Conservation (phyloP, 805 yeast species). For the Torulaspora microellipsoides region DNA sequence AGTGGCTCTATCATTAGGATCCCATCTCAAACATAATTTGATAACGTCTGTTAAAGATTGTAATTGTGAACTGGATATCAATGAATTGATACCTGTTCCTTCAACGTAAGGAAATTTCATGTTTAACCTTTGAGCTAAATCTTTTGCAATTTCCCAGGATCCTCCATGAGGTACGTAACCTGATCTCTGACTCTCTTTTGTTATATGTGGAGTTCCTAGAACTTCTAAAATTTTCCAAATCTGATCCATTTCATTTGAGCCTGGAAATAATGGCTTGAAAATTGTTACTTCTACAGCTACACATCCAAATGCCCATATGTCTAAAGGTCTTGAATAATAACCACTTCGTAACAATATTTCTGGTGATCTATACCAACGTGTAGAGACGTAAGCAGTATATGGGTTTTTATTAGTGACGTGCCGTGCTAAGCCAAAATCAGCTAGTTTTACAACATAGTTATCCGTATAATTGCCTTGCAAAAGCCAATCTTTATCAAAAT, state of each 20-base stretch:
- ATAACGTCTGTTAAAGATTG: constrained; percentile 37
- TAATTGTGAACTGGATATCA: constrained; percentile 45
- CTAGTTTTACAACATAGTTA: constrained; percentile 62
- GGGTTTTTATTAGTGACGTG: constrained; percentile 47
- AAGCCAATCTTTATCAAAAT: constrained; percentile 40
- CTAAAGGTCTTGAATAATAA: constrained; percentile 63
- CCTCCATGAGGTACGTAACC: constrained; percentile 58
- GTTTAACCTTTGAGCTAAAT: constrained; percentile 50
- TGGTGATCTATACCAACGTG: constrained; percentile 85
- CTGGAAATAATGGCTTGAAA: constrained; percentile 79
- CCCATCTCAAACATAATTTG: constrained; percentile 60
- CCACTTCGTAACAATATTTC: constrained; percentile 66
- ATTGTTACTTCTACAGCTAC: constrained; percentile 72
- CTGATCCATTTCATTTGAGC: constrained; percentile 75
- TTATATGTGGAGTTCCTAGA: constrained; percentile 65
- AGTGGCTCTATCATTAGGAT: constrained; percentile 61
- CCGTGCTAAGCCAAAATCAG: constrained; percentile 78
- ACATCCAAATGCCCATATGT: constrained; percentile 83
- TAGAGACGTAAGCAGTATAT: constrained; percentile 73
- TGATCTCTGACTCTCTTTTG: constrained; percentile 17
- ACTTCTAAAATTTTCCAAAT: constrained; percentile 58
- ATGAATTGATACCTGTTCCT: constrained; percentile 45
- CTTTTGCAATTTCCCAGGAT: constrained; percentile 60
- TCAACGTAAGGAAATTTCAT: constrained; percentile 51
- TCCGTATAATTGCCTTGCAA: constrained; percentile 26